Conservation (phyloP, 208 protist species). For the Trypanosoma mega region DNA sequence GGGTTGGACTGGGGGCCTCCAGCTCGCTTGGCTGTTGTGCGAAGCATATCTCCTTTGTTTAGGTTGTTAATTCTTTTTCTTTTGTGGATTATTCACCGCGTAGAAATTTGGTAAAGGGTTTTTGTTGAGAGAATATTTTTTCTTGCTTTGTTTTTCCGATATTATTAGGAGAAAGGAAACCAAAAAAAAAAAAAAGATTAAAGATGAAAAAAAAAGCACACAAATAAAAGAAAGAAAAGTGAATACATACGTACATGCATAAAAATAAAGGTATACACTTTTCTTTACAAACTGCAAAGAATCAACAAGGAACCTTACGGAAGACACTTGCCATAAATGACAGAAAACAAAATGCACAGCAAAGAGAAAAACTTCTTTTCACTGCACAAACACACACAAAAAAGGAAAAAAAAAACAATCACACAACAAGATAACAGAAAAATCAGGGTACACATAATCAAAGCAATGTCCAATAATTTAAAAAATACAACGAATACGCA, state of each 20-base stretch:
- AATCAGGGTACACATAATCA: no score
- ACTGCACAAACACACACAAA: background rate
- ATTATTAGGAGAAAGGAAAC: conserved; percentile 12
- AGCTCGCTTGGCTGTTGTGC: conserved; percentile 39
- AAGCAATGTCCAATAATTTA: no score
- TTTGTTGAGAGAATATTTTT: conserved; percentile 8
- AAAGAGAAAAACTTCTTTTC: conserved; percentile 2
- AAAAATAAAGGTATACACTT: no score
- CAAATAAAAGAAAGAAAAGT: conserved; percentile 26
- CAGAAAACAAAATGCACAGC: conserved; percentile 16
- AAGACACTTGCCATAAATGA: no score
- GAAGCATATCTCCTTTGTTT: conserved; percentile 42
- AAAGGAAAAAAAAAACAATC: conserved; percentile 5
- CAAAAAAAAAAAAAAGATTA: conserved; percentile 12
- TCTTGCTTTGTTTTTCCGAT: conserved; percentile 2
- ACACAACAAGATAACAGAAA: no score
- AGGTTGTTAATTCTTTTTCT: conserved; percentile 14
- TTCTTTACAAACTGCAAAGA: no score
- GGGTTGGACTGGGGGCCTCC: conserved; percentile 54
- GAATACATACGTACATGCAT: background rate
- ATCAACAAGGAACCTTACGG: no score
- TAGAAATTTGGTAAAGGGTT: no score
- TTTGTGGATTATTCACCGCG: no score
- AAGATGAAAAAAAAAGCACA: conserved; percentile 12
- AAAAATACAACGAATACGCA: conserved; percentile 13